Percentiles rank a stretch among this genome's conserved stretches.
Conservation (phyloP, 2,329 filamentous ascomycete genomes). For the Penicillium hesseltinei region DNA sequence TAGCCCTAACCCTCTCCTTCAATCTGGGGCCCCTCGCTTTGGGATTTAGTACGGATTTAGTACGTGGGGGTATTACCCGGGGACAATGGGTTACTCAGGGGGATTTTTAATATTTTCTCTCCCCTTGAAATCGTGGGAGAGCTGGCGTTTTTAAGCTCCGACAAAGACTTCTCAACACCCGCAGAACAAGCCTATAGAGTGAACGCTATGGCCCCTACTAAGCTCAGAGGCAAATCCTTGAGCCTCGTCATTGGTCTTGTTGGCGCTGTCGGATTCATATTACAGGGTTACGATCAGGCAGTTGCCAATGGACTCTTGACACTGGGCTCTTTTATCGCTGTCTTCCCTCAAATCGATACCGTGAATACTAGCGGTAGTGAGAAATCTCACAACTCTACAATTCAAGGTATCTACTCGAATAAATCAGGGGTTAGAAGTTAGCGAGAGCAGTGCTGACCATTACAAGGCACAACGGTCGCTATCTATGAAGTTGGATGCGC, state of each 20-base stretch:
- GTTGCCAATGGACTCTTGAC: slow-evolving; percentile 19
- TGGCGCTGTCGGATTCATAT: slow-evolving; percentile 18
- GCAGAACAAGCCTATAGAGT: background rate
- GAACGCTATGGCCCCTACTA: slow-evolving; percentile 1
- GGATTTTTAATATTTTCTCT: background rate
- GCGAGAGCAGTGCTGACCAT: background rate
- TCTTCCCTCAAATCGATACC: slow-evolving; percentile 19
- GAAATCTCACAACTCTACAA: slow-evolving; percentile 19
- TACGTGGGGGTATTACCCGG: background rate
- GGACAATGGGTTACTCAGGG: too few relatives aligned
- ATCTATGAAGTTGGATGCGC: slow-evolving; percentile 29
- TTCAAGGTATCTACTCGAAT: slow-evolving; percentile 12
- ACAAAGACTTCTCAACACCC: background rate
- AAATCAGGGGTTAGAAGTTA: background rate
- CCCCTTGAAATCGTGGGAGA: background rate
- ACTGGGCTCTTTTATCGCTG: slow-evolving; percentile 16
- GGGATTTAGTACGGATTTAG: background rate
- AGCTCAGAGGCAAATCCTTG: slow-evolving; percentile 15
- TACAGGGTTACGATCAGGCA: slow-evolving; percentile 21
- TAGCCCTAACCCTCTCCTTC: background rate
- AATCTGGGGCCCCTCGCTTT: slow-evolving; percentile 3
- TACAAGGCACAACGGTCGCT: slow-evolving; percentile 22
- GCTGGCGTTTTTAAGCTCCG: background rate
- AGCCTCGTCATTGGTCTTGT: slow-evolving; percentile 16
- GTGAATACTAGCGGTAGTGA: slow-evolving; percentile 12